Conservation (phyloP, 228 moss, liverwort and hornwort genomes). For the Sphagnum magellanicum region DNA sequence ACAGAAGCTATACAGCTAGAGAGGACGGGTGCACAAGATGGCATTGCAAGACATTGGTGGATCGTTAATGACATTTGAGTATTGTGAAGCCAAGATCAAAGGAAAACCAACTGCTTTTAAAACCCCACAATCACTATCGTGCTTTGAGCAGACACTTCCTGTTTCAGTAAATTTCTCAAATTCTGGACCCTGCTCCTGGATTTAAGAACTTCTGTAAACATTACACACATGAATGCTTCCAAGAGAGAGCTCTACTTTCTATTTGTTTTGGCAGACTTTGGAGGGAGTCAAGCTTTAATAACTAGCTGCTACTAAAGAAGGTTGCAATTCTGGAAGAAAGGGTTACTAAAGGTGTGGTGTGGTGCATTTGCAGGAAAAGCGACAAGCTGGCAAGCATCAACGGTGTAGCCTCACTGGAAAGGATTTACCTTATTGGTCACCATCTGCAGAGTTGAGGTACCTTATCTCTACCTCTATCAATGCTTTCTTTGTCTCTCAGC, state of each 20-base stretch:
- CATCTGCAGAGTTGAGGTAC: conserved; percentile 64
- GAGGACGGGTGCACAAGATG: conserved; percentile 24
- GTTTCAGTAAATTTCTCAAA: conserved; percentile 33
- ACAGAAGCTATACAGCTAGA: conserved; percentile 3
- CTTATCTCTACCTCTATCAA: neutral
- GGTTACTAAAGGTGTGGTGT: neutral
- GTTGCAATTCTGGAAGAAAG: too few relatives aligned
- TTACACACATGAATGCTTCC: neutral
- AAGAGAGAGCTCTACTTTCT: neutral
- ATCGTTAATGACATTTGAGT: conserved; percentile 50
- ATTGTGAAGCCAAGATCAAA: conserved; percentile 57
- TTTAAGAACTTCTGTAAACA: neutral
- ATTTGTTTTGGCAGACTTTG: neutral
- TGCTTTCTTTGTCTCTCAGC: neutral
- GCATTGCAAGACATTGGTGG: conserved; percentile 65
- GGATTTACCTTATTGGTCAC: conserved; percentile 82
- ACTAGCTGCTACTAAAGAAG: neutral
- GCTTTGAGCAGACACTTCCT: conserved; percentile 76
- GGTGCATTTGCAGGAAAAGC: conserved; percentile 19
- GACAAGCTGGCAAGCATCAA: conserved; percentile 65
- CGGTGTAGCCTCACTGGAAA: conserved; percentile 17
- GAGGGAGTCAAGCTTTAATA: neutral
- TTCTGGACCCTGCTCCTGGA: neutral
- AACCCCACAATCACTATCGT: conserved; percentile 74
- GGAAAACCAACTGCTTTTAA: conserved; percentile 58